Evolutionary conservation across 73 alveolate genomes (phyloP), one percentile per base, ranked within the genome.

Genomic region (Blepharisma stoltei): DNA sequence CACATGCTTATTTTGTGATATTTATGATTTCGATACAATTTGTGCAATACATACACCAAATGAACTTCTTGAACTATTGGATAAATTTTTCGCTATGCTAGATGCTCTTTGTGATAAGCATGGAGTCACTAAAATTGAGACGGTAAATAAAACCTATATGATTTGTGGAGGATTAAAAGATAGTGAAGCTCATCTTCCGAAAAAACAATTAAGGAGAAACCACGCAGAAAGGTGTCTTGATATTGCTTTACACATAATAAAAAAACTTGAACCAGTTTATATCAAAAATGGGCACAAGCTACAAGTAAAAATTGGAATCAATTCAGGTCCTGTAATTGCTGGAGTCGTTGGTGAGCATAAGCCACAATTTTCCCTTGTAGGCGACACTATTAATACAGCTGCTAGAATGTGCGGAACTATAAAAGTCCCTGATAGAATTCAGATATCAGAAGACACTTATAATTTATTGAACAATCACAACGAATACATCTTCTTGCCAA

Each of bases 311-410:
- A 69, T 97, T 5, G 99, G 99, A 43, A 87, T 95, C 65, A 98
- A 97, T 78, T 86, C 96, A 43, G 99, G 99, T 20, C 85, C 92
- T 55, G 99, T 96, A 6, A 89, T 97, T 45, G 96, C 99, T 6
- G 99, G 99, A 6, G 99, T 96, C 43, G 97, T 97, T 14, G 99
- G 99, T 6, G 95, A 88, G 48, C 98, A 95, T 81, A 90, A 94
- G 60, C 99, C 99, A 0, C 96, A 97, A 78, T 97, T 96, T 89
- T 88, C 98, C 41, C 87, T 97, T 45, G 94, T 97, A 25, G 99
- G 99, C n/a, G 99, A 96, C 86, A 95, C 99, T 18, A 99, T 97
- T 21, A 96, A 97, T 89, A 97, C 98, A 50, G 97, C 99, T 32
- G 90, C 97, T 48, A 90, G 99, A 81, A 96, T 96, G 93, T 69